Base-by-base conservation (phyloP, 176 grass and related monocot species). In the Paspalum vaginatum region DNA sequence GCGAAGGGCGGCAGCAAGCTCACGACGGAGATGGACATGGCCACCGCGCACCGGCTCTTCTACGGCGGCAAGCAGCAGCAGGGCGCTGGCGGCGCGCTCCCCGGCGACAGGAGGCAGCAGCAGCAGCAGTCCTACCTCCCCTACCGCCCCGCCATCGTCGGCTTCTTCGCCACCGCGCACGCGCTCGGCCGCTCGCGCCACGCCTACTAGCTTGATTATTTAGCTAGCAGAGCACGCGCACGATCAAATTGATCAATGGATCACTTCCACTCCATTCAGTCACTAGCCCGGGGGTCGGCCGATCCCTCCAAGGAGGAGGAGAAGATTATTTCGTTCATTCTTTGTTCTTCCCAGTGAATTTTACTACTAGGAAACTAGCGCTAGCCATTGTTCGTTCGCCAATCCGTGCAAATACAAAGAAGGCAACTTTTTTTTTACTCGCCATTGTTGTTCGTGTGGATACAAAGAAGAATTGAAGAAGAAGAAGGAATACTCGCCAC, bases 1-100 rank as follows among this genome's bases (percentile, higher is more conserved):
- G n/a, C n/a, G n/a, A 6, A 42, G 5, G 40, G 40, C 40, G 42
- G 42, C 42, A 4, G 42, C 42, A 43, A 43, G 42, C 2, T 7
- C 4, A 79, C 16, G 25, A 73, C 67, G 7, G 83, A 91, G 48
- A 43, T 87, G 65, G 92, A 94, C 80, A 76, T 89, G 85, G 94
- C 84, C 70, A 91, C 88, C 66, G 84, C 78, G 78, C 89, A 89
- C 71, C 63, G 41, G 85, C 82, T 88, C 39, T 91, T 93, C 77
- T 91, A 89, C 70, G 84, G 83, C 66, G 89, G 32, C 32, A 32
- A 32, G 32, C 32, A 72, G 48, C 46, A 3, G 0, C 11, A 3
- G 11, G 60, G 0, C 49, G 9, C 27, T 18, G 26, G 15, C 54
- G 74, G 25, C 17, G 51, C 59, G 11, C 0, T 61, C 55, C n/a